Evolutionary conservation across 2,329 filamentous ascomycete genomes (phyloP), one percentile per base, ranked within the genome.

Genomic region (Epichloe gansuensis): DNA sequence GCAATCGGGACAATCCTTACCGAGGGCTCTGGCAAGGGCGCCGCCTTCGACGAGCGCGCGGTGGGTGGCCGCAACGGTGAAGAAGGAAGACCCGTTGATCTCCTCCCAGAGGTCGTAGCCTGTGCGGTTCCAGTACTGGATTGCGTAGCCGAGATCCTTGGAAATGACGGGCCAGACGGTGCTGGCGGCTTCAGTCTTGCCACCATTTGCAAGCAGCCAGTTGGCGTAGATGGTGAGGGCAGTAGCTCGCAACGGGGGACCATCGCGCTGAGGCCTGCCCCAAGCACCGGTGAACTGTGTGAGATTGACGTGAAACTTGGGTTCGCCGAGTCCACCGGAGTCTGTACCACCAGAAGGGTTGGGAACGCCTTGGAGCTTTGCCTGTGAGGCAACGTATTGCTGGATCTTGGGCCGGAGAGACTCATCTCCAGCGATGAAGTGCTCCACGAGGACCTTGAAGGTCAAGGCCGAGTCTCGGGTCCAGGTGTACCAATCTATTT

Each of bases 101-200:
- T 93, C 88, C 64, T 93, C 88, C 88, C 88, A 93, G 3, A 94
- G 74, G 64, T 94, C 88, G 60, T 81, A 93, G 5, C 77, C 77
- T 0, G 76, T 78, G 56, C 73, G 66, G 61, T 78, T 80, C 75
- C 84, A 87, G 69, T 87, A 87, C 61, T 87, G 79, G 1, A 81
- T 76, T 6, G 88, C 81, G 56, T 91, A 93, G 44, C 74, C 75
- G 36, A 94, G 74, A 60, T 93, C 88, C 58, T 89, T 91, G 47
- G 75, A 73, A 46, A 89, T 78, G 50, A 91, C 72, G 2, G 87
- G 87, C 85, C 85, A 90, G 43, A 87, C 70, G 44, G 77, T 73
- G 45, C 70, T 64, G 4, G 66, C 68, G 2, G 78, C 82, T 0
- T 76, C 77, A 2, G 71, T 71, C 11, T 80, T 70, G 60, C 83